Base-by-base conservation (phyloP, 345 rosid genomes). In the Gossypium ekmanianum region DNA sequence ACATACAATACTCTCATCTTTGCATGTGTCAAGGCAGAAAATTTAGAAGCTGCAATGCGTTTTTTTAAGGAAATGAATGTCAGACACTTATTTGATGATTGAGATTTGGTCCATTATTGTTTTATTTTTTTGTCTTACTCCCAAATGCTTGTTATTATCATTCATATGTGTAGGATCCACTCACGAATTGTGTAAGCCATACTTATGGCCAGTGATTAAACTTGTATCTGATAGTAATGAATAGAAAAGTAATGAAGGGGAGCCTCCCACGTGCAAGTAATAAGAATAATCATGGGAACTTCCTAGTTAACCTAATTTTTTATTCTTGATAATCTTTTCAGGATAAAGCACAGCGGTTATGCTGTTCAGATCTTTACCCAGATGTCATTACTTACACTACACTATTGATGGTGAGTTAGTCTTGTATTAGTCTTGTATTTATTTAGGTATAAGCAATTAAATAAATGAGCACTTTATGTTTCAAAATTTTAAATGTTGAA, bases 21-120 rank as follows among this genome's bases (percentile, higher is more conserved):
- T 76, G 88, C 92, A 26, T 86, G 88, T 73, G 77, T 84, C 61
- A 88, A 88, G 82, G 43, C 80, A 72, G 79, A 83, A 43, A 83
- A 85, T 47, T 79, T 91, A 84, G 87, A 81, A 79, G 83, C 76
- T 77, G 94, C 97, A 14, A 80, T 87, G 88, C 81, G 45, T n/a
- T 87, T 89, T 76, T 74, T 87, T n/a, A 75, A 82, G 82, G 87
- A 87, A 85, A 87, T 90, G 97, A 90, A 92, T 94, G 97, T 92
- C 83, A 76, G 65, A 82, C 82, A 76, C 80, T 79, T 78, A 77
- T 81, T 84, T 84, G 72, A 77, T 24, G 61, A 9, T 56, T 56
- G 27, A 56, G 59, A 56, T 56, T 20, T 20, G 61, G 27, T 56
- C 61, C 61, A 20, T 56, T 56, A 34, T 34, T 34, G 39, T 34